A percentile compares a stretch with the other conserved stretches of the same genome.
Conservation (phyloP, 768 basidiomycete genomes). For the button mushroom (Agaricus bisporus) region DNA sequence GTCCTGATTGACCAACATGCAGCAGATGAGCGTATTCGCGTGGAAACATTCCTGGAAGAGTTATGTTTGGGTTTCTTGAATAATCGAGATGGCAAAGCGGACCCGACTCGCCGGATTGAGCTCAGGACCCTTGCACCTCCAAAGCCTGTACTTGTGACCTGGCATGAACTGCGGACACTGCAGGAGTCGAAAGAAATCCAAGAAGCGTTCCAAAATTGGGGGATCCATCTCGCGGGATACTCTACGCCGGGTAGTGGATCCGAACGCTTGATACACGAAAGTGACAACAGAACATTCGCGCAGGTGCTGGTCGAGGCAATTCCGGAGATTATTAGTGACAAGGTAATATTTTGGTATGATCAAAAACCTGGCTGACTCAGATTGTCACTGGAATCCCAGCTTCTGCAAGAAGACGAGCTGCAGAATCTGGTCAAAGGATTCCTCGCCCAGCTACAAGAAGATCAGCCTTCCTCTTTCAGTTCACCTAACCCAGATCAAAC, state of each 20-base stretch:
- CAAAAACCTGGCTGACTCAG: constrained; percentile 13
- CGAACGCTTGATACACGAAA: constrained; percentile 17
- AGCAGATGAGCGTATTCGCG: constrained; percentile 92
- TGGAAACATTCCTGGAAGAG: constrained; percentile 74
- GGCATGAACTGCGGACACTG: constrained; percentile 52
- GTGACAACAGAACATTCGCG: constrained; percentile 39
- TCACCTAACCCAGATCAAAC: constrained; percentile 18
- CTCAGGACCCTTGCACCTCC: constrained; percentile 45
- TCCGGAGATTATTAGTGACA: constrained; percentile 68
- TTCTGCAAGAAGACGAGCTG: constrained; percentile 66
- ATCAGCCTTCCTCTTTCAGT: constrained; percentile 27
- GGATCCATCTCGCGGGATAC: constrained; percentile 47
- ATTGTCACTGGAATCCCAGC: constrained; percentile 28
- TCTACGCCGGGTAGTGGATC: constrained; percentile 17
- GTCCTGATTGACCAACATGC: constrained; percentile 96
- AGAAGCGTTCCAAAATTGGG: constrained; percentile 60
- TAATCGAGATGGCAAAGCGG: constrained; percentile 24
- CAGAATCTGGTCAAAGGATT: constrained; percentile 71
- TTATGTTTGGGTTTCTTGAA: constrained; percentile 67
- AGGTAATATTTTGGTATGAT: constrained; percentile 43
- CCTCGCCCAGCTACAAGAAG: constrained; percentile 51
- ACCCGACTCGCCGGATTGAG: constrained; percentile 26
- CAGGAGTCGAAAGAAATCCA: constrained; percentile 32
- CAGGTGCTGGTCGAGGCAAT: constrained; percentile 61
- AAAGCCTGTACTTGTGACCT: constrained; percentile 58